Evolutionary conservation across 306 rosid genomes (phyloP).

Genomic region (Argentina anserina): DNA sequence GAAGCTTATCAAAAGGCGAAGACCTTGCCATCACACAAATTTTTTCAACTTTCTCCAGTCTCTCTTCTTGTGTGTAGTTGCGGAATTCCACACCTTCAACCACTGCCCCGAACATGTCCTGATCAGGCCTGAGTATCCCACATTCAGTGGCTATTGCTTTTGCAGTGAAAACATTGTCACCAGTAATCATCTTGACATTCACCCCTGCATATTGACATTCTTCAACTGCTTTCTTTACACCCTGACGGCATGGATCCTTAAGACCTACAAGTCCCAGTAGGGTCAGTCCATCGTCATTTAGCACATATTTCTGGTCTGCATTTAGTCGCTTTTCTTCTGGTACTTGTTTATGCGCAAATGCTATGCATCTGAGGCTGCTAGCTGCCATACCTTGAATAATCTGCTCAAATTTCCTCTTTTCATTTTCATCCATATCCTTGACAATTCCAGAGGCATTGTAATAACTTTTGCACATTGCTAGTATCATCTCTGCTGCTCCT

Average conservation of each 20-base stretch:
- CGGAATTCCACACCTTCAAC: slow-evolving; percentile 39
- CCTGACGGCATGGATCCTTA: slow-evolving; percentile 34
- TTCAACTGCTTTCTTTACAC: slow-evolving; percentile 31
- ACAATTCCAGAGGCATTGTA: slow-evolving; percentile 24
- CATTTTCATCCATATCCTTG: slow-evolving; percentile 6
- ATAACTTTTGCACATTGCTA: slow-evolving; percentile 35
- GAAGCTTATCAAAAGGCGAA: slow-evolving; percentile 31
- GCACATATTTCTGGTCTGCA: background rate
- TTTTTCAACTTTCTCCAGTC: slow-evolving; percentile 28
- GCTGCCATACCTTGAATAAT: slow-evolving; percentile 43
- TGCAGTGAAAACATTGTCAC: slow-evolving; percentile 39
- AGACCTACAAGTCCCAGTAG: slow-evolving; percentile 30
- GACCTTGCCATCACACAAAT: slow-evolving; percentile 43
- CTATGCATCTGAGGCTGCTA: slow-evolving; percentile 37
- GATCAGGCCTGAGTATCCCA: slow-evolving; percentile 30
- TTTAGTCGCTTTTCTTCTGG: background rate
- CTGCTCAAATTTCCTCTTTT: slow-evolving; percentile 9
- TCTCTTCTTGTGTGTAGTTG: slow-evolving; percentile 29
- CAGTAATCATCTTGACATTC: slow-evolving; percentile 37
- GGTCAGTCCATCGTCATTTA: slow-evolving; percentile 26
- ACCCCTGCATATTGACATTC: slow-evolving; percentile 34
- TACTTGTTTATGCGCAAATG: slow-evolving; percentile 33
- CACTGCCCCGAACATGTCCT: slow-evolving; percentile 18
- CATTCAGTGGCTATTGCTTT: slow-evolving; percentile 35
- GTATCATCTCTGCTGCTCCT: slow-evolving; percentile 49